These are phyloP conservation scores for Sporobolomyces roseus DNA, from an alignment of 768 basidiomycete species.

Conservation along the genomic window DNA sequence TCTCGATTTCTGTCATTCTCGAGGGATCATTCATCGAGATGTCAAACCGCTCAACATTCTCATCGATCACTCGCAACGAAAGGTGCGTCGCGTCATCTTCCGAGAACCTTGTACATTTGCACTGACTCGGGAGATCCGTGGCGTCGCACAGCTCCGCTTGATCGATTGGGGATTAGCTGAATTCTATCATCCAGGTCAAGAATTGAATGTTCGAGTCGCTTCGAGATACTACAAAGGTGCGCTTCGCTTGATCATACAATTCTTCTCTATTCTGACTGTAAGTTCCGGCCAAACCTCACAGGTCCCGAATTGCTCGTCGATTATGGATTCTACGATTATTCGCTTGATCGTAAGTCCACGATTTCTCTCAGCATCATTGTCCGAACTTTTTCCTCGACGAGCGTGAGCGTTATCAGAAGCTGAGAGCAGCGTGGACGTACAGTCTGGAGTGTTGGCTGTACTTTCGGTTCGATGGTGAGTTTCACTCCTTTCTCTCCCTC, in stretches of 20 bases:
- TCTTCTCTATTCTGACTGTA: background rate
- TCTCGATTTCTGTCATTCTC: slow-evolving; percentile 42
- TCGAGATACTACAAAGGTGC: slow-evolving; percentile 39
- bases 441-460: slow-evolving; percentile 43
- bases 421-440: background rate
- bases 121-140: too few relatives aligned
- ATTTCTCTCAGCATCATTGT: background rate
- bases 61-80: slow-evolving; percentile 35
- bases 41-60: slow-evolving; percentile 43
- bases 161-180: slow-evolving; percentile 44
- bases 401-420: background rate
- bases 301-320: slow-evolving; percentile 38
- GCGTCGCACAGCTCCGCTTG: slow-evolving; percentile 36
- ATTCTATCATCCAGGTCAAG: slow-evolving; percentile 39
- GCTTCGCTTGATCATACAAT: too few relatives aligned
- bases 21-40: slow-evolving; percentile 44
- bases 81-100: background rate
- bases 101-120: too few relatives aligned
- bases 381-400: too few relatives aligned
- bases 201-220: slow-evolving; percentile 42
- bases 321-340: slow-evolving; percentile 26
- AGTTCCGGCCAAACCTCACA: background rate
- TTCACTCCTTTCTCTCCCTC: too few relatives aligned
- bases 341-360: slow-evolving; percentile 21
- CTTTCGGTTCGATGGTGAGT: slow-evolving; percentile 37